Evolutionary conservation across 352 stramenopile genomes (phyloP).

Genomic region (Phytophthora brassicae): DNA sequence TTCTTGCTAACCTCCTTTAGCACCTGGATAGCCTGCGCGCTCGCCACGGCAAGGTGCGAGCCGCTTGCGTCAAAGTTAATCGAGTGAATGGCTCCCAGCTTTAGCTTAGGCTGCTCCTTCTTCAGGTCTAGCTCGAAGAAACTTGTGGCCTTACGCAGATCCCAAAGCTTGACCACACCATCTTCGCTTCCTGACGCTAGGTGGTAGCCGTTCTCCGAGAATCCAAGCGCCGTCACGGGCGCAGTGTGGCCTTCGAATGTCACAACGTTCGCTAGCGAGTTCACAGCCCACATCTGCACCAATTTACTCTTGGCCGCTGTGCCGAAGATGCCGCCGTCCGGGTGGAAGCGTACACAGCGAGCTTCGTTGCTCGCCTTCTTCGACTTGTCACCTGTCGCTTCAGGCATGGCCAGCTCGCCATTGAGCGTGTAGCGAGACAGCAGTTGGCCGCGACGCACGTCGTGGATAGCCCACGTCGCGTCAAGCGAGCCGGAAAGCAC

Average conservation of each 20-base stretch:
- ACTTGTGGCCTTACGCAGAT: slow-evolving; percentile 91
- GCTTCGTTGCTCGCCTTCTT: slow-evolving; percentile 42
- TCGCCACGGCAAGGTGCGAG: slow-evolving; percentile 56
- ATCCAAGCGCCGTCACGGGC: slow-evolving; percentile 73
- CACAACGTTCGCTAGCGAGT: slow-evolving; percentile 74
- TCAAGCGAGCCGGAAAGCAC: slow-evolving; percentile 78
- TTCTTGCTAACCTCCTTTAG: slow-evolving; percentile 70
- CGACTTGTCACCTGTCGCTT: slow-evolving; percentile 15
- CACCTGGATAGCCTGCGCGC: slow-evolving; percentile 44
- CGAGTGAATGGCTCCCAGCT: slow-evolving; percentile 47
- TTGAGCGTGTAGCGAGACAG: slow-evolving; percentile 50
- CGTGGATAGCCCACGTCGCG: slow-evolving; percentile 83
- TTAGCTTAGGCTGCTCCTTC: slow-evolving; percentile 36
- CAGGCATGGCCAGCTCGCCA: slow-evolving; percentile 42
- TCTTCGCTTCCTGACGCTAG: slow-evolving; percentile 83
- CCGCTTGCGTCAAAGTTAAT: slow-evolving; percentile 68
- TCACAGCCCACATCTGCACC: slow-evolving; percentile 94
- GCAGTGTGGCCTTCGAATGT: slow-evolving; percentile 86
- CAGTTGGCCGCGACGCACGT: slow-evolving; percentile 64
- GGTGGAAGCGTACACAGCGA: slow-evolving; percentile 84
- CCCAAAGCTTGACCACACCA: slow-evolving; percentile 90
- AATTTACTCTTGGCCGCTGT: slow-evolving; percentile 58
- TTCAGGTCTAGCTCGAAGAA: slow-evolving; percentile 67
- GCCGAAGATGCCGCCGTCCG: slow-evolving; percentile 94
- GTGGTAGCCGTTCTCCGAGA: slow-evolving; percentile 97